Conservation (phyloP, 352 stramenopile genomes). For the Pythium biforme region DNA sequence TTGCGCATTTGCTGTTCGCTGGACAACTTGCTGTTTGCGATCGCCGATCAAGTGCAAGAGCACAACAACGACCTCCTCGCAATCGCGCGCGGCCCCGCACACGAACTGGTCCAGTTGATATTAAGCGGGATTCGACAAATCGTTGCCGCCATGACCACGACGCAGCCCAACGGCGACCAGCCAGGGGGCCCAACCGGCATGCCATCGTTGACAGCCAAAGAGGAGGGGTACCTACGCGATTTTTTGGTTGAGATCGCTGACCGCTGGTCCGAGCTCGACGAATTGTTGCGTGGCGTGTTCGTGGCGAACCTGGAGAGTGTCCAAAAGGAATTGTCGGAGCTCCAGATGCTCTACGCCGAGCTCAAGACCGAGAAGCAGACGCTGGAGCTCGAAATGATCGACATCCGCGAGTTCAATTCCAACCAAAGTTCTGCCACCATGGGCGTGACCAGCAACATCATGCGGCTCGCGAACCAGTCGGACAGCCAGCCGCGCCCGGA, state of each 20-base stretch:
- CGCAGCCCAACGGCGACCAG: neutral
- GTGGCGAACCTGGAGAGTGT: neutral
- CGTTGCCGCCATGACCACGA: constrained; percentile 18
- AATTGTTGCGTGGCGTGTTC: constrained; percentile 7
- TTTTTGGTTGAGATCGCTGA: constrained; percentile 26
- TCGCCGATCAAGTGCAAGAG: constrained; percentile 42
- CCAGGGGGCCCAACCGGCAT: neutral
- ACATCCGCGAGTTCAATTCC: constrained; percentile 24
- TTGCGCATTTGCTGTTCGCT: constrained; percentile 64
- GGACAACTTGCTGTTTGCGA: constrained; percentile 59
- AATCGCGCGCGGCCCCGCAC: constrained; percentile 43
- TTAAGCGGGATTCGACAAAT: constrained; percentile 53
- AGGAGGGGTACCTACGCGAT: constrained; percentile 21
- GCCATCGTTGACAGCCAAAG: constrained; percentile 22
- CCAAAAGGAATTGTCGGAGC: constrained; percentile 7
- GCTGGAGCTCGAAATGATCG: constrained; percentile 22
- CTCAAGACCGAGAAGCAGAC: constrained; percentile 9
- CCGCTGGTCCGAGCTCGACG: constrained; percentile 18
- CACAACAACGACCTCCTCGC: constrained; percentile 44
- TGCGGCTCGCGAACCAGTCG: constrained; percentile 20
- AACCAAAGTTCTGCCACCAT: constrained; percentile 15
- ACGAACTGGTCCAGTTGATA: constrained; percentile 45
- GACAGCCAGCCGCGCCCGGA: constrained; percentile 6
- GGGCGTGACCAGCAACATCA: constrained; percentile 24
- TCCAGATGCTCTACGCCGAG: constrained; percentile 1